phyloP scores from a whole-genome alignment of 768 basidiomycete genomes.

The Nidularia pulvinata region DNA sequence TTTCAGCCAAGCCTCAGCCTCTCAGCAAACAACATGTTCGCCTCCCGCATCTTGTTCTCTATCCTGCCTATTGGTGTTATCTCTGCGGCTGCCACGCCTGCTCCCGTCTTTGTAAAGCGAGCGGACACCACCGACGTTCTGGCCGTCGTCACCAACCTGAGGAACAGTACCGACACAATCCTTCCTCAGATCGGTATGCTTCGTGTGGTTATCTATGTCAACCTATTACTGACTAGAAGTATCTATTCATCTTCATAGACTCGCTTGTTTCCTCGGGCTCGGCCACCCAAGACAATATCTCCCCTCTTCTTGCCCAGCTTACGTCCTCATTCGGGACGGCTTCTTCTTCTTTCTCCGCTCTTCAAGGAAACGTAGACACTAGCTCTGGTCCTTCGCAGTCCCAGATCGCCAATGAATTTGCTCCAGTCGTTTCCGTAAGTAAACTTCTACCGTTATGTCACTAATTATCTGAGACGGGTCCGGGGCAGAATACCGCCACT shows the following conservation, averaged over 20 bases:
- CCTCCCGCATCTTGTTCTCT: slow-evolving; percentile 1
- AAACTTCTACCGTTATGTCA: too few relatives aligned
- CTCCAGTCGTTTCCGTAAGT: too few relatives aligned
- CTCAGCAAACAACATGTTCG: not conserved
- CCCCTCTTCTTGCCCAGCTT: not conserved
- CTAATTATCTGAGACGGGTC: too few relatives aligned
- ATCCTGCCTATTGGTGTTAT: not conserved
- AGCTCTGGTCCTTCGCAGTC: not conserved
- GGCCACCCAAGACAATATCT: not conserved
- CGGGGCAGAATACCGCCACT: not conserved
- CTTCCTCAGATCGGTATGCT: not conserved
- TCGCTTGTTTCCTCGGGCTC: not conserved
- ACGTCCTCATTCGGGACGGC: not conserved
- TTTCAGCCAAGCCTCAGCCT: too few relatives aligned
- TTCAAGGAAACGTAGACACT: not conserved
- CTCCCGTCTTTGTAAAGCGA: not conserved
- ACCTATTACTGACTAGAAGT: not conserved
- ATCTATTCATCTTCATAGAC: not conserved
- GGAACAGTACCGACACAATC: not conserved
- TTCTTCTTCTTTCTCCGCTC: slow-evolving; percentile 4
- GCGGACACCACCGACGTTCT: not conserved
- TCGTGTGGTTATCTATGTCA: not conserved
- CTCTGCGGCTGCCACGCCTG: not conserved
- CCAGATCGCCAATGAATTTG: not conserved
- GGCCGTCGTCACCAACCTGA: not conserved